phyloP scores from a whole-genome alignment of 768 basidiomycete genomes.

The Naganishia vaughanmartiniae region DNA sequence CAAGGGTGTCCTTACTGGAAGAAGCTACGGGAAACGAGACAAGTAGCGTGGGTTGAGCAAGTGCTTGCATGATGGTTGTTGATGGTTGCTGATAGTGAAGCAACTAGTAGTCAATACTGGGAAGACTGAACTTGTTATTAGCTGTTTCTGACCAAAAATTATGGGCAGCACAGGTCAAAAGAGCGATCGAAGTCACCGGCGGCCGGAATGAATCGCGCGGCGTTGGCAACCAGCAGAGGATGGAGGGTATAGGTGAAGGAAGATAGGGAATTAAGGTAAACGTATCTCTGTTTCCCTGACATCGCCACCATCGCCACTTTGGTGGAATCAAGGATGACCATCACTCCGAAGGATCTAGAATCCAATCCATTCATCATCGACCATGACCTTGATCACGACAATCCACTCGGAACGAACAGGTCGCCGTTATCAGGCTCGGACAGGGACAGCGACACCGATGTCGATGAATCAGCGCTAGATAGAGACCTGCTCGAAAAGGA shows the following conservation, averaged over 20 bases:
- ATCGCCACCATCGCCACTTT: not conserved
- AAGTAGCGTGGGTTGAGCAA: slow-evolving; percentile 39
- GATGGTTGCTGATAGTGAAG: too few species aligned
- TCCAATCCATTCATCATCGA: slow-evolving; percentile 19
- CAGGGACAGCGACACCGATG: slow-evolving; percentile 1
- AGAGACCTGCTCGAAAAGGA: slow-evolving; percentile 28
- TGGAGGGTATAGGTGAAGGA: not conserved
- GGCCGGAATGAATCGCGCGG: not conserved
- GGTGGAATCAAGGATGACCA: not conserved
- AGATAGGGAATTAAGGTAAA: not conserved
- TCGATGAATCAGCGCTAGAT: slow-evolving; percentile 23
- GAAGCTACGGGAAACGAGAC: slow-evolving; percentile 46
- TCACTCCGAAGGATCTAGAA: not conserved
- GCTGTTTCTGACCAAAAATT: not conserved
- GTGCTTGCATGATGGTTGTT: slow-evolving; percentile 20
- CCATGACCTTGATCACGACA: slow-evolving; percentile 1
- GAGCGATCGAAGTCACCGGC: not conserved
- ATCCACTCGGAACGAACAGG: not conserved
- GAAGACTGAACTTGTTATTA: not conserved
- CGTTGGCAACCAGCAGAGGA: too few species aligned
- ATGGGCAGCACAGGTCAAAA: not conserved
- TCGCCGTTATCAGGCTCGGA: not conserved
- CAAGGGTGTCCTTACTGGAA: slow-evolving; percentile 35
- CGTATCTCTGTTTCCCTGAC: not conserved
- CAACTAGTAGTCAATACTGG: not conserved